A percentile compares a stretch with the other conserved stretches of the same genome.
Evolutionary conservation across 176 grass and related monocot genomes (phyloP).

Genomic region (Pharus latifolius): DNA sequence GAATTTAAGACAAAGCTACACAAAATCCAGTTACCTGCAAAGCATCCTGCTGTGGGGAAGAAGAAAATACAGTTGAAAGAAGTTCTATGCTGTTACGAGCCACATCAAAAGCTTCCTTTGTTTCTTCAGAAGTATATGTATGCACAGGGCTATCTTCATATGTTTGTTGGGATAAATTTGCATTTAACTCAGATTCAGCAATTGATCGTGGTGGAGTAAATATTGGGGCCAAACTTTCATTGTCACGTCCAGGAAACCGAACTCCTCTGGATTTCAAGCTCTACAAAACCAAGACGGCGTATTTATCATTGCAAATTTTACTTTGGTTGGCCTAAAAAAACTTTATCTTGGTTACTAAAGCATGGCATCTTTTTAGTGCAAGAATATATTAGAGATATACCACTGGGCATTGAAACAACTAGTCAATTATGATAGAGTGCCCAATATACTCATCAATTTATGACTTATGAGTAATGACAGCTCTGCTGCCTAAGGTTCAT

Average conservation of each 20-base stretch:
- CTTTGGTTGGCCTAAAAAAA: background rate
- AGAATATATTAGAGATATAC: background rate
- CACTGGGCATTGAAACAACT: background rate
- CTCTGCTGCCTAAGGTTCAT: background rate
- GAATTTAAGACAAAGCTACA: slow-evolving; percentile 12
- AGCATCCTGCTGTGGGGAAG: slow-evolving; percentile 82
- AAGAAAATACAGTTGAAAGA: slow-evolving; percentile 92
- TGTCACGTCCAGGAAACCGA: slow-evolving; percentile 74
- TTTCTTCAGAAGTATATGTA: slow-evolving; percentile 61
- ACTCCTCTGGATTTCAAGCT: slow-evolving; percentile 96
- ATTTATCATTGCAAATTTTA: background rate
- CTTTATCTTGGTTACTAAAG: background rate
- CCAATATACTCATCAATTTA: background rate
- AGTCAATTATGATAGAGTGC: background rate
- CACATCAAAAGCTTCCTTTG: slow-evolving; percentile 88
- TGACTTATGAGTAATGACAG: background rate
- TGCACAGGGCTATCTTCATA: slow-evolving; percentile 54
- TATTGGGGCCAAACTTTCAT: slow-evolving; percentile 70
- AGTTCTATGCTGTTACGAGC: slow-evolving; percentile 82
- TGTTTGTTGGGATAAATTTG: slow-evolving; percentile 37
- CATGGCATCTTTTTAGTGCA: background rate
- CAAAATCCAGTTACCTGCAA: slow-evolving; percentile 60
- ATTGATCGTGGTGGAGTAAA: slow-evolving; percentile 66
- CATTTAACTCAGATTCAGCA: slow-evolving; percentile 43
- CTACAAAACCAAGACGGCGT: slow-evolving; percentile 26